These are phyloP conservation scores for Apiospora marii DNA, from an alignment of 2,329 filamentous ascomycete genomes.

Conservation along the genomic window DNA sequence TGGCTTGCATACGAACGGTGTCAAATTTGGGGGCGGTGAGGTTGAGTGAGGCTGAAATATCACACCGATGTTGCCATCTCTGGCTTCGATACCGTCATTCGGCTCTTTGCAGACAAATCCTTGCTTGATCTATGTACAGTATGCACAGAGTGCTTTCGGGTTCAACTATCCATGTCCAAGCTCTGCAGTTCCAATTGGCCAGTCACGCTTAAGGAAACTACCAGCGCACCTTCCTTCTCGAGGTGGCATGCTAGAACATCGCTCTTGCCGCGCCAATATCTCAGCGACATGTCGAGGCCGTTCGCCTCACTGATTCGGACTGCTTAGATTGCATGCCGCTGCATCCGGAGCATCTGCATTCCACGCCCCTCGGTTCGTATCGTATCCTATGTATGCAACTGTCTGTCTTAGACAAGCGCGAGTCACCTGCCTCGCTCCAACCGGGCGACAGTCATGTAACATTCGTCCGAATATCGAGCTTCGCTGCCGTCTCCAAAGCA, in stretches of 20 bases:
- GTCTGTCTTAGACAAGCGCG: slow-evolving; percentile 8
- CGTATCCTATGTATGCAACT: not conserved
- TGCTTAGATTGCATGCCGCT: not conserved
- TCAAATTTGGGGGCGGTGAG: not conserved
- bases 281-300: not conserved
- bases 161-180: not conserved
- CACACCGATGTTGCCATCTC: not conserved
- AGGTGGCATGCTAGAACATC: not conserved
- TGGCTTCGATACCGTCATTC: not conserved
- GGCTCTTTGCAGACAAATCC: not conserved
- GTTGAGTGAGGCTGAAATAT: not conserved
- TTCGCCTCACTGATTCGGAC: not conserved
- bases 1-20: not conserved
- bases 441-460: not conserved
- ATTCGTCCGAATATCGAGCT: not conserved
- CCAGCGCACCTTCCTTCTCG: not conserved
- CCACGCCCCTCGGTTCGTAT: not conserved
- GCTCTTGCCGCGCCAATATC: not conserved
- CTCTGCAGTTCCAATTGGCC: not conserved
- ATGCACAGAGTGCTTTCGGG: not conserved
- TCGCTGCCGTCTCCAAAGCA: not conserved
- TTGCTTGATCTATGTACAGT: not conserved
- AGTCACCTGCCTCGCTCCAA: not conserved
- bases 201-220: not conserved
- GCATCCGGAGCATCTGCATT: not conserved